Evolutionary conservation across 495 filamentous ascomycete species (phyloP), one percentile per base, ranked within the genome.

Genomic region (Neurospora sp.): DNA sequence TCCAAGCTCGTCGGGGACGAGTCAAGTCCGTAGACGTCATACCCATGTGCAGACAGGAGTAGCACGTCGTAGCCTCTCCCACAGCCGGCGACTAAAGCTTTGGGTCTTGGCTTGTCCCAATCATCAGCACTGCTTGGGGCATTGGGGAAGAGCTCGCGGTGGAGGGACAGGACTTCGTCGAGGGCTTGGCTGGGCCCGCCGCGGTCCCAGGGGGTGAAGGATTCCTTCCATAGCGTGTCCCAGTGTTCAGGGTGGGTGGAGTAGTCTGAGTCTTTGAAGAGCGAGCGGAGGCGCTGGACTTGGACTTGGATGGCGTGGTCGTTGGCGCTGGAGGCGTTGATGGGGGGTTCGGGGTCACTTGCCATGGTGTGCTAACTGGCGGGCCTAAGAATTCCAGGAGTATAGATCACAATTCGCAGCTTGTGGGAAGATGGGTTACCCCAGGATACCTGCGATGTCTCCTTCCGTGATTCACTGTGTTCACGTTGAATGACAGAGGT

Each of bases 31-130:
- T 88, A 90, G 0, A 88, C 88, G 79, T 95, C 90, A 79, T 91
- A 94, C 0, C 92, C 93, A 74, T 89, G 87, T 60, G 88, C 86
- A 41, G 88, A 86, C n/a, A 94, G 84, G 46, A 94, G 83, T 39
- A 93, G 82, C 7, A 92, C 90, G 81, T 94, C 92, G 77, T 93
- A 88, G 4, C 92, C 93, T 49, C 89, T 85, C 3, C 93, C 93
- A 79, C 93, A 96, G 7, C 93, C 93, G 0, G 90, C 89, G 9
- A 93, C 88, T 11, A 92, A 78, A 6, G 88, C 90, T 66, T 80
- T 87, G 41, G 85, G 86, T 35, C 82, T 75, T 16, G 78, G 76
- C 14, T 75, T 72, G 23, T 75, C 75, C 7, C 69, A 79, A 37
- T 80, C 75, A 5, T 85, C 80, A 4, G 80, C 76, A 69, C 84